These are phyloP conservation scores for Helotiales sp. DNA, from an alignment of 2,329 filamentous ascomycete species.

Conservation along the genomic window DNA sequence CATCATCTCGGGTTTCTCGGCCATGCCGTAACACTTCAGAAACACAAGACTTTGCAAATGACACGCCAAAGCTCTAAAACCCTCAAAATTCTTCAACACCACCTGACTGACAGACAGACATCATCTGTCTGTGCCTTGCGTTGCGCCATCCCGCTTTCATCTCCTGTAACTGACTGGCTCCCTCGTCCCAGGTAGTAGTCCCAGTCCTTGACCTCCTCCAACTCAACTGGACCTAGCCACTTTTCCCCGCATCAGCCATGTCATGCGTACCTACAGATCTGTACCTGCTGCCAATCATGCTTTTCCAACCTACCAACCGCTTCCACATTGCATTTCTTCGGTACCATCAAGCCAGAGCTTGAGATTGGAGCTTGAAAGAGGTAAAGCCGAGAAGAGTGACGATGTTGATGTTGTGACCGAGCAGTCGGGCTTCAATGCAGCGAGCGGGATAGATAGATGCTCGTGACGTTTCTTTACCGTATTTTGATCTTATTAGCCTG, in stretches of 20 bases:
- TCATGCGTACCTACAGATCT: neutral
- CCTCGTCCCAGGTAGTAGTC: too few species aligned
- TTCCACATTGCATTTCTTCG: neutral
- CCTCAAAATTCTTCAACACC: slow-evolving; percentile 7
- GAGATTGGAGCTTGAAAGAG: too few species aligned
- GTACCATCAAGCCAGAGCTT: neutral
- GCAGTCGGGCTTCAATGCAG: neutral
- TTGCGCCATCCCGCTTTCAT: slow-evolving; percentile 6
- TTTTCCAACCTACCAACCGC: neutral
- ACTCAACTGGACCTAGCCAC: neutral
- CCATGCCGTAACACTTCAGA: slow-evolving; percentile 4
- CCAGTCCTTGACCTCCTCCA: neutral
- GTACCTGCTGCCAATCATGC: slow-evolving; percentile 4
- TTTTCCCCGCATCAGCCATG: neutral
- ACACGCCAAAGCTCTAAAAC: slow-evolving; percentile 4
- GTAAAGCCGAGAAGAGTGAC: neutral
- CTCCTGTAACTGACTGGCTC: neutral
- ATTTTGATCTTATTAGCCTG: neutral
- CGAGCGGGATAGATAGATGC: neutral
- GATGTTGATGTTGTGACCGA: neutral
- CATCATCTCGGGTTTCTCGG: slow-evolving; percentile 8
- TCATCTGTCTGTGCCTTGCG: neutral
- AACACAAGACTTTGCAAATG: neutral
- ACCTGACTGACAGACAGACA: slow-evolving; percentile 4
- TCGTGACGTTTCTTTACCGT: neutral